Evolutionary conservation across 208 protist species (phyloP).

Genomic region (Trypanosoma brucei): DNA sequence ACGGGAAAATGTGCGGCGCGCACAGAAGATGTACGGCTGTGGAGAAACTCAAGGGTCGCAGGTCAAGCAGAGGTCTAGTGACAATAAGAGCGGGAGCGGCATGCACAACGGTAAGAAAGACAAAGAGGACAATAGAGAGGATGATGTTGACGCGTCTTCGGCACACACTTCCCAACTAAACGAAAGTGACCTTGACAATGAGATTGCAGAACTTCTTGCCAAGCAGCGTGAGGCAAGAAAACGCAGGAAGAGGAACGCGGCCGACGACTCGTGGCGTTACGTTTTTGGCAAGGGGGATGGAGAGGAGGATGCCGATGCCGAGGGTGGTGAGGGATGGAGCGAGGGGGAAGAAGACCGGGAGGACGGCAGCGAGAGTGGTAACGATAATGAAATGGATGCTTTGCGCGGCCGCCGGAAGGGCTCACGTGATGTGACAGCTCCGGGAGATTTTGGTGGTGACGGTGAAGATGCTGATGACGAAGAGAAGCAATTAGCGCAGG

Average conservation of each 20-base stretch:
- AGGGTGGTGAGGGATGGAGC: constrained; percentile 29
- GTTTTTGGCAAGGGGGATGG: constrained; percentile 69
- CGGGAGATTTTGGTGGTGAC: constrained; percentile 24
- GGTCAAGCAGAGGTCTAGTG: constrained; percentile 6
- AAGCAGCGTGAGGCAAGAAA: constrained; percentile 20
- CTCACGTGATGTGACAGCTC: constrained; percentile 10
- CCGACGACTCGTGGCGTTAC: constrained; percentile 69
- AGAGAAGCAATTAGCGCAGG: constrained; percentile 26
- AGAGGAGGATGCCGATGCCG: constrained; percentile 30
- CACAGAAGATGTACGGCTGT: constrained; percentile 36
- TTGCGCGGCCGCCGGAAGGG: constrained; percentile 28
- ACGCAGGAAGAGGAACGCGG: constrained; percentile 14
- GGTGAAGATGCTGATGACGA: constrained; percentile 33
- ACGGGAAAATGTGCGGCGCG: constrained; percentile 50
- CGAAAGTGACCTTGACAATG: constrained; percentile 84
- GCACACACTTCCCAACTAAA: constrained; percentile 37
- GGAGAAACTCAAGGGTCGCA: neutral
- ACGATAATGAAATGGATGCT: constrained; percentile 29
- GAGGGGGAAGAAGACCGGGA: constrained; percentile 24
- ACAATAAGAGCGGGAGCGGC: neutral
- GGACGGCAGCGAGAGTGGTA: constrained; percentile 33
- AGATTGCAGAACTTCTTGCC: constrained; percentile 56
- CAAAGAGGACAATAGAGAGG: constrained; percentile 10
- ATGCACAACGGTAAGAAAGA: neutral
- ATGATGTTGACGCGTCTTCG: constrained; percentile 18